Percentiles rank a stretch among this genome's conserved stretches.
These are phyloP conservation scores for Vitis amurensis DNA, from an alignment of 164 flowering plant species.

Conservation along the genomic window DNA sequence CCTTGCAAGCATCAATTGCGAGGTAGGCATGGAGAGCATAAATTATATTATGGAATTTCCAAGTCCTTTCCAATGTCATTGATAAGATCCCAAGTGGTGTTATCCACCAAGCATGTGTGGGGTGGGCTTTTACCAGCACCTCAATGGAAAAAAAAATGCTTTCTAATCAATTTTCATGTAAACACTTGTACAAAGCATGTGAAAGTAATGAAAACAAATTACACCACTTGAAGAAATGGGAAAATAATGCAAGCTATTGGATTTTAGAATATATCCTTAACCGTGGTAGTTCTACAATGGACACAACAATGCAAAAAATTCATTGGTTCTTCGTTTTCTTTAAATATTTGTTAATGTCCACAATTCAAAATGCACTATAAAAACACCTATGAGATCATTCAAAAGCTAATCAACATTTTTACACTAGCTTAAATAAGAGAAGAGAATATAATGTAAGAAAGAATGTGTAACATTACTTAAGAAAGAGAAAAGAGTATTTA, in stretches of 20 bases:
- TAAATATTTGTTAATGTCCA: slow-evolving; percentile 23
- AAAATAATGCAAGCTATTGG: background rate
- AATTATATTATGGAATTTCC: too few relatives aligned
- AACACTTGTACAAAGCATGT: too few relatives aligned
- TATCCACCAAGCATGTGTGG: too few relatives aligned
- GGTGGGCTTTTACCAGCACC: too few relatives aligned
- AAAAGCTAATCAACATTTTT: background rate
- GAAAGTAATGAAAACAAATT: background rate
- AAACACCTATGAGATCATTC: background rate
- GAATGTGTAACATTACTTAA: too few relatives aligned
- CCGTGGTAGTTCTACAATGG: slow-evolving; percentile 15
- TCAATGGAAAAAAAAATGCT: too few relatives aligned
- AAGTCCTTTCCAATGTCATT: too few relatives aligned
- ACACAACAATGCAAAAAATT: slow-evolving; percentile 25
- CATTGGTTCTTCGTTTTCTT: slow-evolving; percentile 31
- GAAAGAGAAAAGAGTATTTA: too few relatives aligned
- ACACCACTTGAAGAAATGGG: background rate
- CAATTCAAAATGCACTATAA: background rate
- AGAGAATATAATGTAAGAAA: background rate
- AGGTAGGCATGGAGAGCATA: too few relatives aligned
- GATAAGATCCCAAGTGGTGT: too few relatives aligned
- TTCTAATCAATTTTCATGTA: too few relatives aligned
- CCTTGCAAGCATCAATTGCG: too few relatives aligned
- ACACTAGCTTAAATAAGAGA: background rate
- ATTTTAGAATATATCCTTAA: background rate